Conservation (phyloP, 139 green algal species). For the Chlamydomonas eustigma region DNA sequence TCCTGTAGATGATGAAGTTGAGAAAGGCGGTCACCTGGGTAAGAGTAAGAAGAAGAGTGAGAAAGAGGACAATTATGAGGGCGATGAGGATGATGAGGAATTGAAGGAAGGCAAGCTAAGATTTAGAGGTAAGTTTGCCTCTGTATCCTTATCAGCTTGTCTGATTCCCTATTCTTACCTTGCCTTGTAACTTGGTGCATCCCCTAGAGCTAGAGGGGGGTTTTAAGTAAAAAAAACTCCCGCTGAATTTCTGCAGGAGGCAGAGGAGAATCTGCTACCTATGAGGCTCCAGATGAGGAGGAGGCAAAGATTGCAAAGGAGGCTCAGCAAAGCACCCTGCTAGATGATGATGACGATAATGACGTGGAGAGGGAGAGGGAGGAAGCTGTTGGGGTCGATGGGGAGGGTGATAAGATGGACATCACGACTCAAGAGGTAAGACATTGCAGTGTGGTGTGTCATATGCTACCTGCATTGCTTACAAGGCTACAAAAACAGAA, state of each 20-base stretch:
- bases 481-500: too few species aligned
- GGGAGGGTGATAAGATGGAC: too few species aligned
- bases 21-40: too few species aligned
- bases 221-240: too few species aligned
- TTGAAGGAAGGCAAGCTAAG: slow-evolving; percentile 68
- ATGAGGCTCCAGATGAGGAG: slow-evolving; percentile 72
- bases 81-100: slow-evolving; percentile 61
- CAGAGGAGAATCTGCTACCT: slow-evolving; percentile 63
- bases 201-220: too few species aligned
- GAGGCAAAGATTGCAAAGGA: slow-evolving; percentile 52
- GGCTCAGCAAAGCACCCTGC: slow-evolving; percentile 31
- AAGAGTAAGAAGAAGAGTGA: slow-evolving; percentile 29
- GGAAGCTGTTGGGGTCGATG: background rate
- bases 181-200: too few species aligned
- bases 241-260: slow-evolving; percentile 29
- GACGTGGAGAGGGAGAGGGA: slow-evolving; percentile 20
- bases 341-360: slow-evolving; percentile 32
- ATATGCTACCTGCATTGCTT: too few species aligned
- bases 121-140: slow-evolving; percentile 24
- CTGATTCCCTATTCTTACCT: background rate
- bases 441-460: too few species aligned
- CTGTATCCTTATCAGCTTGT: background rate
- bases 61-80: slow-evolving; percentile 30
- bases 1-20: slow-evolving; percentile 60
- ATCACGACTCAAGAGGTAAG: too few species aligned